Evolutionary conservation across 148 eudicot species (phyloP).

Genomic region (Nepenthes gracilis): DNA sequence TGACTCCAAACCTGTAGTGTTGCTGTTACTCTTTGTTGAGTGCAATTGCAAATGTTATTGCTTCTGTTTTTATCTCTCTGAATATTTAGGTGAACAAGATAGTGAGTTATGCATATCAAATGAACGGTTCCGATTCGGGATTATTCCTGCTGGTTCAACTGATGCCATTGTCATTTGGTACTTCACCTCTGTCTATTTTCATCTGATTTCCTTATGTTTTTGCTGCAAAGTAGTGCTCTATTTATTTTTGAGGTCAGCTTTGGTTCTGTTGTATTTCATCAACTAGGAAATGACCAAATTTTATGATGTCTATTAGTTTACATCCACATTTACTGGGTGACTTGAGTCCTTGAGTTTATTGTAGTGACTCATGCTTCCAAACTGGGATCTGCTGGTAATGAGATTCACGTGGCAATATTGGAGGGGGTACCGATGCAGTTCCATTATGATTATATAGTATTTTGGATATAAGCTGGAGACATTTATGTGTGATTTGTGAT

Average conservation of each 20-base stretch:
- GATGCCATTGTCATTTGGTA: conserved; percentile 98
- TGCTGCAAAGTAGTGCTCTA: background rate
- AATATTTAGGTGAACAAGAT: conserved; percentile 24
- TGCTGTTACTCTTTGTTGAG: background rate
- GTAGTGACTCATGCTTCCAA: too few species aligned
- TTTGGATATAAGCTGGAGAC: too few species aligned
- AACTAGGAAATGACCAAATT: too few species aligned
- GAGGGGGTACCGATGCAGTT: too few species aligned
- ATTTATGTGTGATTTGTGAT: too few species aligned
- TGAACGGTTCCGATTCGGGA: conserved; percentile 70
- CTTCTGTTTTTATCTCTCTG: background rate
- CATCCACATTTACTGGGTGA: too few species aligned
- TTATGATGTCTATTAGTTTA: too few species aligned
- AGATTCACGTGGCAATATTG: too few species aligned
- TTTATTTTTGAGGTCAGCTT: background rate
- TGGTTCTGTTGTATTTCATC: too few species aligned
- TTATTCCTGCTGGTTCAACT: conserved; percentile 96
- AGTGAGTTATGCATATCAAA: conserved; percentile 55
- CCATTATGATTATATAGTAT: too few species aligned
- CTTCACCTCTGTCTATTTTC: conserved; percentile 3
- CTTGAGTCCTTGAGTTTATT: too few species aligned
- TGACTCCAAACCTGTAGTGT: background rate
- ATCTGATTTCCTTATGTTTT: background rate
- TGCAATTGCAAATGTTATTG: background rate
- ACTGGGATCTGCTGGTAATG: too few species aligned